Conservation (phyloP, 306 rosid genomes). For the Vachellia collinsii region DNA sequence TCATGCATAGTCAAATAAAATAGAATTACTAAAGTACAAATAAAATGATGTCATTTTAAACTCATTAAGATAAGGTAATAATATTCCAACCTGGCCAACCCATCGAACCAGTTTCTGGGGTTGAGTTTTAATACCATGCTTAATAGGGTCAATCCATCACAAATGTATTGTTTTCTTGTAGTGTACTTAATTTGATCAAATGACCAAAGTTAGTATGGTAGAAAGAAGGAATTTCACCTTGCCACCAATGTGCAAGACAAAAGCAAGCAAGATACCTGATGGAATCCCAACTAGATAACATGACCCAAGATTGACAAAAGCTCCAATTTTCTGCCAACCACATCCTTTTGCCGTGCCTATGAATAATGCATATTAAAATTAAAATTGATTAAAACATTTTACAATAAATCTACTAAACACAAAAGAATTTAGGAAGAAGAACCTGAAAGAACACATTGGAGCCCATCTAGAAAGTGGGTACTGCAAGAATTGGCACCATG, state of each 20-base stretch:
- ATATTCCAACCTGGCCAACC: too few species aligned
- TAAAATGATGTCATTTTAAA: background rate
- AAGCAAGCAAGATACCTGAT: background rate
- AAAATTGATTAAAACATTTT: background rate
- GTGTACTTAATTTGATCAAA: background rate
- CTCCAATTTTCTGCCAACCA: background rate
- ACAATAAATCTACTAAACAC: background rate
- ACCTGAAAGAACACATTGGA: slow-evolving; percentile 6
- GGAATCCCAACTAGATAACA: background rate
- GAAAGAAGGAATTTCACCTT: background rate
- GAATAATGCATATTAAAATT: background rate
- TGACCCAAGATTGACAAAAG: background rate
- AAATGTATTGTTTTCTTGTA: background rate
- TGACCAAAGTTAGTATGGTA: background rate
- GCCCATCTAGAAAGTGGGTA: background rate
- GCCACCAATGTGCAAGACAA: background rate
- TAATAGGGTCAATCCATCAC: background rate
- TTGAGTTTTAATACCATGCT: background rate
- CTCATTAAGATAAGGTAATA: background rate
- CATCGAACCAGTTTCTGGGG: too few species aligned
- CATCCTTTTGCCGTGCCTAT: background rate
- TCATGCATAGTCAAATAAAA: too few species aligned
- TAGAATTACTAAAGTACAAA: too few species aligned
- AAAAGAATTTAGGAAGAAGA: background rate
- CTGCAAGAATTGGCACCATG: background rate